A percentile compares a stretch with the other conserved stretches of the same genome.
phyloP scores from a whole-genome alignment of 1,139 yeast genomes.

The Neolecta irregularis region DNA sequence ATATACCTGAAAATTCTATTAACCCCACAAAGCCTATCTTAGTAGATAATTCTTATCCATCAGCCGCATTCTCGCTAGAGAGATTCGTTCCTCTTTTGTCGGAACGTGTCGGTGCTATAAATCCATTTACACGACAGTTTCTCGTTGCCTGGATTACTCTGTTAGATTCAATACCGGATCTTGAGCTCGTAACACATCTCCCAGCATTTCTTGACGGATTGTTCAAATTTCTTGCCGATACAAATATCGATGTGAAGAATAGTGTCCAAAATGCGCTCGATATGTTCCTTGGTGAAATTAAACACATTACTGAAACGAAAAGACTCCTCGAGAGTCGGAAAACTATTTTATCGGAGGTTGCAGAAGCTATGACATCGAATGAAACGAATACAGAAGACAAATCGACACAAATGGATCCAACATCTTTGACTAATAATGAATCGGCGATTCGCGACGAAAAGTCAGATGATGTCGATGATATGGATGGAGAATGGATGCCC shows the following conservation, averaged over 20 bases:
- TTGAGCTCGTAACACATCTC: slow-evolving; percentile 70
- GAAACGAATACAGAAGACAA: slow-evolving; percentile 7
- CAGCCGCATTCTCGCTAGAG: slow-evolving; percentile 65
- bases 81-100: slow-evolving; percentile 79
- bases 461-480: slow-evolving; percentile 7
- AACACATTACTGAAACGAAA: slow-evolving; percentile 55
- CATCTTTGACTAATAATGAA: not conserved
- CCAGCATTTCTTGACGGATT: slow-evolving; percentile 85
- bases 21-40: slow-evolving; percentile 17
- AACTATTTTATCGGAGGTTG: not conserved
- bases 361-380: slow-evolving; percentile 8
- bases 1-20: slow-evolving; percentile 25
- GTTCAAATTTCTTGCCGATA: slow-evolving; percentile 61
- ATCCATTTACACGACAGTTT: slow-evolving; percentile 60
- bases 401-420: slow-evolving; percentile 2
- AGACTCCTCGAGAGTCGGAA: slow-evolving; percentile 20
- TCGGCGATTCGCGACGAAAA: slow-evolving; percentile 2
- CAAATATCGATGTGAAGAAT: slow-evolving; percentile 75
- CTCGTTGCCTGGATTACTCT: slow-evolving; percentile 38
- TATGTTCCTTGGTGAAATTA: slow-evolving; percentile 64
- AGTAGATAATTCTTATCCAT: slow-evolving; percentile 13
- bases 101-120: slow-evolving; percentile 82
- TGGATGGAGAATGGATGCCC: slow-evolving; percentile 6
- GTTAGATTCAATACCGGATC: slow-evolving; percentile 80
- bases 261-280: slow-evolving; percentile 70